Base-by-base conservation (phyloP, 352 stramenopile species). In the Thalassiosira hispida region DNA sequence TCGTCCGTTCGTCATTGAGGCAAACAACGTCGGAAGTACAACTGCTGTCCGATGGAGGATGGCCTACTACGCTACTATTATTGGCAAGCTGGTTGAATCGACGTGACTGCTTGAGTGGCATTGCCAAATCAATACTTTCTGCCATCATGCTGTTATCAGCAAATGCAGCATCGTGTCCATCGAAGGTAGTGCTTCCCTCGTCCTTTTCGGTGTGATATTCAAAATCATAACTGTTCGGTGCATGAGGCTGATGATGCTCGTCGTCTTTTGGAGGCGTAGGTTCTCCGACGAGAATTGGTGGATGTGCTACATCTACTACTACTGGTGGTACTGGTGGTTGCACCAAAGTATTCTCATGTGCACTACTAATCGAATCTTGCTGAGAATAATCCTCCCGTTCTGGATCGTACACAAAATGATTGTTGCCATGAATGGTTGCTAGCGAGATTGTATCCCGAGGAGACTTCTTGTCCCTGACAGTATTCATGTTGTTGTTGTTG, bases 121-220 rank as follows among this genome's bases (percentile, higher is more conserved):
- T n/a, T n/a, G n/a, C n/a, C n/a, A n/a, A n/a, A n/a, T n/a, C n/a
- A n/a, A n/a, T n/a, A n/a, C n/a, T n/a, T n/a, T n/a, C n/a, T n/a
- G n/a, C n/a, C n/a, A n/a, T n/a, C n/a, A n/a, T n/a, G n/a, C n/a
- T n/a, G n/a, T n/a, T n/a, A n/a, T n/a, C n/a, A n/a, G n/a, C n/a
- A n/a, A n/a, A n/a, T 55, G 22, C 31, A 31, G 3, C 18, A 44
- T 53, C 64, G 12, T 53, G 33, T 29, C 27, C 44, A 25, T 61
- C 52, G 0, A n/a, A 52, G 35, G 38, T 77, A 29, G 23, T 51
- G 6, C n/a, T 8, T 16, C 61, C 63, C 22, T 82, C 65, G 53
- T 77, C 65, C n/a, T 65, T 70, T 20, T 64, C 59, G n/a, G 35
- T 71, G 38, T 81, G 53, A 60, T 75, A 75, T 57, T 81, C 73